Evolutionary conservation across 352 stramenopile species (phyloP), one percentile per base, ranked within the genome.

Genomic region (Plasmopara muralis): DNA sequence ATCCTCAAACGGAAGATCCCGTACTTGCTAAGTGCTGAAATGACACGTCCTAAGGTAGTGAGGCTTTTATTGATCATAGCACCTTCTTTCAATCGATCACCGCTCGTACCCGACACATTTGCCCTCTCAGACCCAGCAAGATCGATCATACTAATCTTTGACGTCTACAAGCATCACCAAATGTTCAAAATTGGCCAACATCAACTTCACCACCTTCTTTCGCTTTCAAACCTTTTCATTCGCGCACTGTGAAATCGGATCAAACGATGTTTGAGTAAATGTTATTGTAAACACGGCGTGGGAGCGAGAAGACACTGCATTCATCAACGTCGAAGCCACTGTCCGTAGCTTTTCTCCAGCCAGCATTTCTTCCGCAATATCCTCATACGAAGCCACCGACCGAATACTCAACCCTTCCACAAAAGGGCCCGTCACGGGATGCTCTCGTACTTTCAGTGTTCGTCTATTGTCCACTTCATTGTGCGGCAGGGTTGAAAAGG

Each of bases 231-330:
- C 80, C 70, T 92, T 89, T 47, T 88, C 70, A 7, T 82, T 71
- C 0, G 77, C 64, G 12, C 69, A 72, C 15, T 88, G 71, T 3
- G 77, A 85, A 13, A 66, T 46, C 0, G 64, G 51, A 34, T 92
- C 82, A 35, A 89, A 77, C 5, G 72, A 76, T 10, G 79, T 88
- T 47, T 93, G 83, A 0, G 78, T 93, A 39, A 93, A 73, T 7
- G 96, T 96, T 57, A 99, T 96, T 13, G 87, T 98, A 54, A 99
- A 99, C 46, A 99, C 93, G 0, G 91, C 93, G 64, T 99, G 95
- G 9, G 93, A 98, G 6, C 96, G 85, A 13, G 89, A 98, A 0
- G 89, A 98, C 2, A 92, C 89, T 1, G 88, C 57, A 72, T 99
- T 99, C 96, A 99, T 99, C 2, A 97, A 71, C 14, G 95, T 99